Evolutionary conservation across 2,329 filamentous ascomycete species (phyloP).

Genomic region (Pyrenophora graminea): DNA sequence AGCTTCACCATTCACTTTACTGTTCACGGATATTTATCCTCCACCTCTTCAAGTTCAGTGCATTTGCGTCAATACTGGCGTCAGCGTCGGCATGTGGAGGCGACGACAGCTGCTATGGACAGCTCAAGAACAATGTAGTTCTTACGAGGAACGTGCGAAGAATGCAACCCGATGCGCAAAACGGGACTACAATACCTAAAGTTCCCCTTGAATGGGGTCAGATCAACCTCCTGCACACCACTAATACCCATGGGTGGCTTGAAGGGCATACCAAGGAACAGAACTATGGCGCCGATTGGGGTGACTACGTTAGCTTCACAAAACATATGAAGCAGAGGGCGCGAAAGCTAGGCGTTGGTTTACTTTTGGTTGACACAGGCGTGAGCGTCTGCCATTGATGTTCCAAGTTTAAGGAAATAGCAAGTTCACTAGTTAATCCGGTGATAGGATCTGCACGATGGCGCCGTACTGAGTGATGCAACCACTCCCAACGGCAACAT

Average conservation of each 20-base stretch:
- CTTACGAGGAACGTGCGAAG: constrained; percentile 49
- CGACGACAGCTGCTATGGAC: constrained; percentile 46
- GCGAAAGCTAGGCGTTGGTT: constrained; percentile 60
- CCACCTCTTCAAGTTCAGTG: constrained; percentile 7
- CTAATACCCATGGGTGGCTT: constrained; percentile 66
- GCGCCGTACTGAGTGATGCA: constrained; percentile 65
- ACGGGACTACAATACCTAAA: constrained; percentile 44
- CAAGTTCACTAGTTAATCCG: constrained; percentile 3
- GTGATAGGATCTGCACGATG: constrained; percentile 65
- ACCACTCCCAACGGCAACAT: constrained; percentile 61
- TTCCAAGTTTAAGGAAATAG: neutral
- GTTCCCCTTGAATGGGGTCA: constrained; percentile 64
- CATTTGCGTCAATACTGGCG: constrained; percentile 13
- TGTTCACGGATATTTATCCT: neutral
- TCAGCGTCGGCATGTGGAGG: constrained; percentile 36
- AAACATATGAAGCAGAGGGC: constrained; percentile 65
- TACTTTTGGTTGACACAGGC: constrained; percentile 65
- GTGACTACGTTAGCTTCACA: constrained; percentile 66
- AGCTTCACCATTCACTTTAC: neutral
- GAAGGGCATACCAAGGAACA: constrained; percentile 64
- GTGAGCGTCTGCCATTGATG: constrained; percentile 25
- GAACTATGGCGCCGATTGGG: constrained; percentile 69
- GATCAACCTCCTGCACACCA: constrained; percentile 69
- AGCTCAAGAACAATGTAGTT: constrained; percentile 46
- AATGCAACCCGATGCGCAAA: constrained; percentile 52